Evolutionary conservation across 495 filamentous ascomycete species (phyloP).

Genomic region (Lasiosphaeria ovina): DNA sequence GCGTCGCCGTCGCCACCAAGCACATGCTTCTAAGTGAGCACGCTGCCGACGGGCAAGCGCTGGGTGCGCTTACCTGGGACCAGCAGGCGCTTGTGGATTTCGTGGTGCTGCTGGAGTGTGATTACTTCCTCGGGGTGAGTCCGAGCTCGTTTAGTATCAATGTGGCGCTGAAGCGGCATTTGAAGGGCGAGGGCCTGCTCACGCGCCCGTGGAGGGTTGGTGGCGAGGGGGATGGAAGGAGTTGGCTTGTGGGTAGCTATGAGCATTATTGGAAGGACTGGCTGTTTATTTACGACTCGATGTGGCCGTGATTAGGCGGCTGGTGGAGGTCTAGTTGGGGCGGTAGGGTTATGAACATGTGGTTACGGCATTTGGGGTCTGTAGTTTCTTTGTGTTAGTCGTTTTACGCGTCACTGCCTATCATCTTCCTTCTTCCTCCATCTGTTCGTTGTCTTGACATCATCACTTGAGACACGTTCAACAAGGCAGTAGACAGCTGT

Average conservation of each 20-base stretch:
- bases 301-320: slow-evolving; percentile 36
- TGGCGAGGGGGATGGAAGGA: slow-evolving; percentile 38
- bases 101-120: slow-evolving; percentile 35
- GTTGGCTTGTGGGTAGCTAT: slow-evolving; percentile 42
- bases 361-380: no score
- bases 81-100: slow-evolving; percentile 47
- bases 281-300: slow-evolving; percentile 47
- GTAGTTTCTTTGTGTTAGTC: no score
- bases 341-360: no score
- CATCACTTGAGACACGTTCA: no score
- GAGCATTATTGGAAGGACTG: slow-evolving; percentile 45
- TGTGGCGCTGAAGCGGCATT: slow-evolving; percentile 42
- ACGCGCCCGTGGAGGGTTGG: slow-evolving; percentile 44
- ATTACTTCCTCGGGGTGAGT: slow-evolving; percentile 44
- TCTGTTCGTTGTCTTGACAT: no score
- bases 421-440: no score
- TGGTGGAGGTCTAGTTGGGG: no score
- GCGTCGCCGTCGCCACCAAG: slow-evolving; percentile 36
- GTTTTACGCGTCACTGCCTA: no score
- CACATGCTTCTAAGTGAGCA: slow-evolving; percentile 29
- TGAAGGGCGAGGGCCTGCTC: slow-evolving; percentile 37
- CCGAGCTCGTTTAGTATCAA: slow-evolving; percentile 48
- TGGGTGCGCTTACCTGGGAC: slow-evolving; percentile 43
- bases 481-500: no score
- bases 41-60: slow-evolving; percentile 24